Conservation (phyloP, 75 land plant genomes). For the Picea sitchensis region DNA sequence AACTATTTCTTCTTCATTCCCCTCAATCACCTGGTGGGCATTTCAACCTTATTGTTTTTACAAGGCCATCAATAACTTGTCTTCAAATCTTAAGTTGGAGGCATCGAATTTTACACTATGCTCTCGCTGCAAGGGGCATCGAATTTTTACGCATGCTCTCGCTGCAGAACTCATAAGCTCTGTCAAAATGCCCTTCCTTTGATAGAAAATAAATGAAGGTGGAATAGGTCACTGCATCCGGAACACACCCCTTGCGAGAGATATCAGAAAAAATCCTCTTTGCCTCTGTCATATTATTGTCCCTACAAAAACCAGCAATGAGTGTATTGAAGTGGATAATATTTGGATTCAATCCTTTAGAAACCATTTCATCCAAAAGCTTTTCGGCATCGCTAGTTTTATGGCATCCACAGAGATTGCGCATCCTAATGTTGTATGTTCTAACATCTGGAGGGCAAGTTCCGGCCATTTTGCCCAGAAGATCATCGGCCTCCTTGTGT, state of each 20-base stretch:
- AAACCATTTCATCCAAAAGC: constrained; percentile 33
- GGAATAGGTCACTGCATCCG: constrained; percentile 13
- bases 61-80: constrained; percentile 28
- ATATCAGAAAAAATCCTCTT: constrained; percentile 27
- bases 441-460: too few relatives aligned
- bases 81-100: too few relatives aligned
- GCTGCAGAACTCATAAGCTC: constrained; percentile 21
- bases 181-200: constrained; percentile 28
- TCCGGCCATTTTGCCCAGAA: too few relatives aligned
- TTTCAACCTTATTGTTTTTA: constrained; percentile 19
- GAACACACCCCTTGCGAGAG: constrained; percentile 9
- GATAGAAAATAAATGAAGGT: constrained; percentile 19
- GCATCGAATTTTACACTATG: too few relatives aligned
- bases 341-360: constrained; percentile 27
- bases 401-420: constrained; percentile 11
- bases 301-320: constrained; percentile 25
- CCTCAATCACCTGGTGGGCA: constrained; percentile 16
- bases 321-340: constrained; percentile 19
- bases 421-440: constrained; percentile 26
- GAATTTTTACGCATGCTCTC: constrained; percentile 8
- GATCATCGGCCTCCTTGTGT: too few relatives aligned
- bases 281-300: constrained; percentile 36
- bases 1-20: too few relatives aligned
- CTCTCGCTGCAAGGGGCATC: too few relatives aligned
- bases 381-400: constrained; percentile 29